These are phyloP conservation scores for Boletus reticulatus DNA, from an alignment of 768 basidiomycete species.

Conservation along the genomic window DNA sequence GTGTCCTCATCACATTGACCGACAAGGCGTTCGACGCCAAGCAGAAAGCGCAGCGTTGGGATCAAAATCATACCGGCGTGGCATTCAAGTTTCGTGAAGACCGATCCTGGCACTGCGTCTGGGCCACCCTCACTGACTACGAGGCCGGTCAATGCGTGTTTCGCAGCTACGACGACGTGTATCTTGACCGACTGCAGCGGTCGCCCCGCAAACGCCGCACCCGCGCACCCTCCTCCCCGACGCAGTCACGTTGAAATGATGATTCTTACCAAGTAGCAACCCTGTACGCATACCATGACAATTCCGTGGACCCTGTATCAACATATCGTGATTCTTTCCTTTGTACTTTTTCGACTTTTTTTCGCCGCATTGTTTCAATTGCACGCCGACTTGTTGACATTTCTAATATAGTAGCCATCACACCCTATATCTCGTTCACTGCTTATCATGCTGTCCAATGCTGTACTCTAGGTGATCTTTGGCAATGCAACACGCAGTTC, in stretches of 20 bases:
- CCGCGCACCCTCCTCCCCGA: conserved; percentile 22
- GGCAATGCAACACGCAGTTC: background rate
- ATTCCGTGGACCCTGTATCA: conserved; percentile 10
- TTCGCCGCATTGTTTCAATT: conserved; percentile 14
- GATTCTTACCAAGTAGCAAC: conserved; percentile 2
- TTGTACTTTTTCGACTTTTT: conserved; percentile 1
- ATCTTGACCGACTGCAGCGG: conserved; percentile 45
- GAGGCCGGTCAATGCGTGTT: conserved; percentile 48
- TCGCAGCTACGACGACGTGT: conserved; percentile 60
- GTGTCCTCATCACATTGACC: conserved; percentile 50
- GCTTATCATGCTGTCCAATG: conserved; percentile 2
- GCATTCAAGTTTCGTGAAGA: conserved; percentile 55
- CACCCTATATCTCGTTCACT: conserved; percentile 5
- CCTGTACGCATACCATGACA: conserved; percentile 13
- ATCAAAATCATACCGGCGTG: conserved; percentile 38
- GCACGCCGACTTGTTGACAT: conserved; percentile 2
- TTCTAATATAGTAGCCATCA: conserved; percentile 6
- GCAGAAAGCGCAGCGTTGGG: conserved; percentile 32
- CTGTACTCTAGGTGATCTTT: conserved; percentile 7
- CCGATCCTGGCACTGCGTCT: conserved; percentile 59
- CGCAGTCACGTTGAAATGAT: conserved; percentile 19
- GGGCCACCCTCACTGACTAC: conserved; percentile 57
- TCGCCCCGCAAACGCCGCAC: conserved; percentile 38
- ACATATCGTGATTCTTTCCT: conserved; percentile 4
- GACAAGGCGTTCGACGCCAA: conserved; percentile 57